These are phyloP conservation scores for Lithospermum erythrorhizon DNA, from an alignment of 257 asterid genomes.

Conservation along the genomic window DNA sequence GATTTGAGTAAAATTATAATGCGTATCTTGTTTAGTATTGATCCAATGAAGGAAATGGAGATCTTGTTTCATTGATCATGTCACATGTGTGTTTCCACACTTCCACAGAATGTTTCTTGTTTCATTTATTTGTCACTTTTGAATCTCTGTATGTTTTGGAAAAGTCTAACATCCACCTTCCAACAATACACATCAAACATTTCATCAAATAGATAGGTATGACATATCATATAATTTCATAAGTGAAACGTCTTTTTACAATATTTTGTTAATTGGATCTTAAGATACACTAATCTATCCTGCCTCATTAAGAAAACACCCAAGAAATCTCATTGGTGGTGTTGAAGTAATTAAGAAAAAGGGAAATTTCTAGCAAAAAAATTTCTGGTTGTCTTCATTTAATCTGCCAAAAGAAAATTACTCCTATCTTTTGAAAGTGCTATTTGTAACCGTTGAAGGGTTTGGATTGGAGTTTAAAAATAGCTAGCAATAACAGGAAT, in stretches of 20 bases:
- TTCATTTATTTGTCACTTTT: too few species aligned
- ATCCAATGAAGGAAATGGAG: too few species aligned
- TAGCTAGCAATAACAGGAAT: slow-evolving; percentile 70
- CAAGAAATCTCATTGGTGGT: slow-evolving; percentile 10
- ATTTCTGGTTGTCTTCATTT: not conserved
- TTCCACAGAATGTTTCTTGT: too few species aligned
- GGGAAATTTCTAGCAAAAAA: not conserved
- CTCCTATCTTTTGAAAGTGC: not conserved
- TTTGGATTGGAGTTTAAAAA: not conserved
- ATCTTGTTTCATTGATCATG: too few species aligned
- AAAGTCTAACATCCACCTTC: not conserved
- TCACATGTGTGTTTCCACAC: too few species aligned
- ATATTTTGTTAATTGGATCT: slow-evolving; percentile 16
- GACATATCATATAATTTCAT: not conserved
- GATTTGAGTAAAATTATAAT: too few species aligned
- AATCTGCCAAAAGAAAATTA: not conserved
- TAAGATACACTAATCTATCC: slow-evolving; percentile 25
- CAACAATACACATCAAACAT: not conserved
- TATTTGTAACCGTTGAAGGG: not conserved
- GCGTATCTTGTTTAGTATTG: too few species aligned
- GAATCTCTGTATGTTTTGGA: too few species aligned
- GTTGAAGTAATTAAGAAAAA: slow-evolving; percentile 4
- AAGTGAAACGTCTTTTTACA: slow-evolving; percentile 1
- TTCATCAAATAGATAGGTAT: not conserved
- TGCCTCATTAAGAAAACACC: slow-evolving; percentile 14